Evolutionary conservation across 768 basidiomycete species (phyloP), one percentile per base, ranked within the genome.

Genomic region (Lentinula raphanica): DNA sequence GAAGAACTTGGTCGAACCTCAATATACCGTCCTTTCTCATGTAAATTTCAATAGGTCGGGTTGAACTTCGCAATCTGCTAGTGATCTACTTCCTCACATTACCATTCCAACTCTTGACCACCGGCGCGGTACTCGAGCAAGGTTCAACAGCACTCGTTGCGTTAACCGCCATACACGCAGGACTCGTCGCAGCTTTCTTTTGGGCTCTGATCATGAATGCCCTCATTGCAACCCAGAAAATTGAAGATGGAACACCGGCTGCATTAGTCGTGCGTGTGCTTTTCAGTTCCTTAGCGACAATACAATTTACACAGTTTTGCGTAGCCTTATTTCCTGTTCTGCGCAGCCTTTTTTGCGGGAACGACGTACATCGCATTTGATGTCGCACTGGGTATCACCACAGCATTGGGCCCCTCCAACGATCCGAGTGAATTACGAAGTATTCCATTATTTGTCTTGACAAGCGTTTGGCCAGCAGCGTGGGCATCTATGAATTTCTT

Each of bases 291-390:
- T 54, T 36, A 44, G 59, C 42, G 54, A 12, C 36, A 38, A 60
- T 49, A 50, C 44, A 15, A 19, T 21, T 49, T 49, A 21, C 56
- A 25, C 27, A 51, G 57, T 25, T 36, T n/a, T 28, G n/a, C 5
- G 40, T 62, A 91, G 89, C 91, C 92, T 2, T 82, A 87, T 63
- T 74, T 72, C 59, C 73, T 85, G 53, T 68, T 92, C 63, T 63
- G 78, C 0, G 4, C 81, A 27, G 74, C 81, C 12, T 78, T 92
- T 62, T 88, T 94, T 67, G 83, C 76, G 5, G 81, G 84, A 2
- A 89, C 91, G 0, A 79, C 82, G 3, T 98, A 96, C 71, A 87
- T 98, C 69, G 81, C 88, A 0, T 81, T 97, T 62, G 95, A 98
- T 67, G 81, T 87, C 39, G 90, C 78, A 0, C 74, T 95, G 7